Base-by-base conservation (phyloP, 352 stramenopile genomes). In the Peronospora farinosa region DNA sequence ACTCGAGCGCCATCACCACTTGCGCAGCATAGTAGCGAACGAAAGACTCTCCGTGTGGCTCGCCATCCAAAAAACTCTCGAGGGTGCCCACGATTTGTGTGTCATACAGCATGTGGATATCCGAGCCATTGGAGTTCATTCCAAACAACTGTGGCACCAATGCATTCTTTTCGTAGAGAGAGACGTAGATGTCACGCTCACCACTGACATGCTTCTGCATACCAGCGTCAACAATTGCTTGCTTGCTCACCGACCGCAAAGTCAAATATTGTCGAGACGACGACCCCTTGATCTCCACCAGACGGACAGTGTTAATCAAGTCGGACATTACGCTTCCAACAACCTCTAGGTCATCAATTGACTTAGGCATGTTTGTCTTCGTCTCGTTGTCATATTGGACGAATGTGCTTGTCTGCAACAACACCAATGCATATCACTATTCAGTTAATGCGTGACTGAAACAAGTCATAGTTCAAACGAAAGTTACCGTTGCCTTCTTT, bases 21-120 rank as follows among this genome's bases (percentile, higher is more conserved):
- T 94, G 80, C 5, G 83, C 78, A n/a, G 78, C 79, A 51, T 94
- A 94, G 53, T 88, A 94, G 8, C 77, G 78, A 13, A 92, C 78
- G 28, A 88, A 88, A 12, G 77, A 83, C 47, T 94, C 83, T 28
- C 74, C 75, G 31, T 88, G 75, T 0, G 72, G 49, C 43, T 89
- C 74, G 25, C 74, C 72, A 17, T 80, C 57, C 40, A 88, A 66
- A 40, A 93, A 89, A 15, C 67, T 86, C 39, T 92, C 81, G 9
- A 94, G 61, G n/a, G 73, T 81, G 6, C 80, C 80, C 13, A 94
- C 78, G n/a, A 91, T 74, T 68, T 84, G 78, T 1, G 74, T 75
- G 51, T 84, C 61, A 53, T 92, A 94, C 6, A 94, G 57, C 40
- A 89, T 67, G 55, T 94, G 83, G 40, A 94, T 88, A 40, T 90